Evolutionary conservation across 192 early-diverging fungal species (phyloP).

Genomic region (Coemansia sp.): DNA sequence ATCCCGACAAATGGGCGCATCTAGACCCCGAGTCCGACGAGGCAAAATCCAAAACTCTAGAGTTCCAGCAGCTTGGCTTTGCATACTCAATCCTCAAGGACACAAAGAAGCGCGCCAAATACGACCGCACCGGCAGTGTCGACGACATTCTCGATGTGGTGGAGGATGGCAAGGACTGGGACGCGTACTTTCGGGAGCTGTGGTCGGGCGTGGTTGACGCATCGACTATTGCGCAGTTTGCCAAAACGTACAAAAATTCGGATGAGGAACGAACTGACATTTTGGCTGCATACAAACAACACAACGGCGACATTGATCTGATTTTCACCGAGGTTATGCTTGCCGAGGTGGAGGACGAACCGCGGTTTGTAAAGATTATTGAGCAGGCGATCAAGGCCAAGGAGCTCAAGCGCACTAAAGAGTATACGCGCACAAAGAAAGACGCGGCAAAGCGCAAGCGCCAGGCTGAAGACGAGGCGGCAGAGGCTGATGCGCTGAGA

Average conservation of each 20-base stretch:
- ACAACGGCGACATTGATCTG: slow-evolving; percentile 68
- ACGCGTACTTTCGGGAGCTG: slow-evolving; percentile 77
- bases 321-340: slow-evolving; percentile 67
- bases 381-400: slow-evolving; percentile 64
- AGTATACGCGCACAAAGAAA: slow-evolving; percentile 59
- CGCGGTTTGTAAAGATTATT: slow-evolving; percentile 63
- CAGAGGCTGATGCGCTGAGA: slow-evolving; percentile 60
- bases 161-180: slow-evolving; percentile 69
- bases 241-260: slow-evolving; percentile 66
- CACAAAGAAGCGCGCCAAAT: slow-evolving; percentile 59
- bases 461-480: slow-evolving; percentile 62
- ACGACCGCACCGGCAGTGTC: slow-evolving; percentile 76
- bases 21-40: slow-evolving; percentile 21
- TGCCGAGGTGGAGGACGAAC: slow-evolving; percentile 63
- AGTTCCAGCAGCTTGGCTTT: slow-evolving; percentile 74
- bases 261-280: slow-evolving; percentile 75
- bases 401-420: slow-evolving; percentile 52
- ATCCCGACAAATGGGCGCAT: slow-evolving; percentile 88
- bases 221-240: slow-evolving; percentile 71
- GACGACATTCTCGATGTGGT: slow-evolving; percentile 52
- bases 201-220: slow-evolving; percentile 72
- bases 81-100: slow-evolving; percentile 79
- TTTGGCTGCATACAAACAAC: slow-evolving; percentile 61
- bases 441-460: slow-evolving; percentile 55
- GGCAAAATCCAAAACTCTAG: slow-evolving; percentile 48